A percentile compares a stretch with the other conserved stretches of the same genome.
These are phyloP conservation scores for Boletus pseudopeckii DNA, from an alignment of 768 basidiomycete genomes.

Conservation along the genomic window DNA sequence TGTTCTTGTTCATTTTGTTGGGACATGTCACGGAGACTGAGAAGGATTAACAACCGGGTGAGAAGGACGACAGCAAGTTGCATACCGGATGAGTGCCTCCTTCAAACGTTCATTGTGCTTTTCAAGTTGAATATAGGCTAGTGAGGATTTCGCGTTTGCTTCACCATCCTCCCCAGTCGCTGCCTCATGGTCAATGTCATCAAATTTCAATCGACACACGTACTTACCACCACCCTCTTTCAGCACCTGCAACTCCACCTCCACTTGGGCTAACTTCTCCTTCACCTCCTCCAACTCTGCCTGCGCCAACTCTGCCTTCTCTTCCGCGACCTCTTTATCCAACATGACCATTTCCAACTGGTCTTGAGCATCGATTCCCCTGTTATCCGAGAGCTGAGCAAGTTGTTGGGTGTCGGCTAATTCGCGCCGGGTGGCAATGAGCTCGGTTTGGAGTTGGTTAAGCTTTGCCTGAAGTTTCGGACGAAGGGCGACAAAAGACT, in stretches of 20 bases:
- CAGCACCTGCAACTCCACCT: constrained; percentile 81
- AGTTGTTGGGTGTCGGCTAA: constrained; percentile 75
- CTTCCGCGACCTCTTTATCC: constrained; percentile 96
- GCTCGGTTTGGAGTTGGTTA: constrained; percentile 73
- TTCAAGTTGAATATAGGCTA: constrained; percentile 83
- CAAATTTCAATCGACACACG: not conserved
- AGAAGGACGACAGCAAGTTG: not conserved
- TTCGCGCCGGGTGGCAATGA: constrained; percentile 70
- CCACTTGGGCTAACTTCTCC: constrained; percentile 72
- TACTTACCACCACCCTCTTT: constrained; percentile 50
- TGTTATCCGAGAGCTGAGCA: constrained; percentile 63
- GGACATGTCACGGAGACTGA: constrained; percentile 82
- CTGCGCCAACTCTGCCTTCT: constrained; percentile 79
- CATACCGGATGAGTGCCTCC: constrained; percentile 84
- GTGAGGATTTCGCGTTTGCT: constrained; percentile 48
- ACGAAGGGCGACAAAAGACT: constrained; percentile 76
- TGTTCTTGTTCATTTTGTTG: constrained; percentile 87
- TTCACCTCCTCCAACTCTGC: constrained; percentile 73
- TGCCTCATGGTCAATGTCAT: constrained; percentile 9
- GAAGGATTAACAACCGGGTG: not conserved
- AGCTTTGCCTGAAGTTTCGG: constrained; percentile 92
- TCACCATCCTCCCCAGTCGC: constrained; percentile 29
- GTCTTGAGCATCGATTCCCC: constrained; percentile 77
- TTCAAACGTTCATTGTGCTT: constrained; percentile 95
- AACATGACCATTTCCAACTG: constrained; percentile 93